Evolutionary conservation across 2,329 filamentous ascomycete genomes (phyloP), one percentile per base, ranked within the genome.

Genomic region (Bipolaris oryzae): DNA sequence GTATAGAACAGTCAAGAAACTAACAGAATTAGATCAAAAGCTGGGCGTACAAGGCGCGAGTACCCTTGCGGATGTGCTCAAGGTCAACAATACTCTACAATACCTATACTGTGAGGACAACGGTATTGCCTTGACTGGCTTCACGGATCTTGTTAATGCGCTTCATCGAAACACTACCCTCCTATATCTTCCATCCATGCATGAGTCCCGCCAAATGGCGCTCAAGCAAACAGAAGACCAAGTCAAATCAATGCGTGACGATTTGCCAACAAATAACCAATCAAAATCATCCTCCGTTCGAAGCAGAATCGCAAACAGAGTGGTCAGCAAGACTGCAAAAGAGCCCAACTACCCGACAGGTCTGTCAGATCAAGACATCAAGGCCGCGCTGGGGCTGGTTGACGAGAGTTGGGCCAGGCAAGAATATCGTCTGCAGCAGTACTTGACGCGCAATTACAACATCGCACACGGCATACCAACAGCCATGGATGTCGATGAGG

Each of bases 91-190:
- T 2, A 84, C 83, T 1, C 76, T 91, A 5, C 80, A 82, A 23
- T 85, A 90, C 69, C 80, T 91, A 5, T 82, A 89, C 64, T 91
- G 88, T 72, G 87, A 89, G 60, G 86, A 89, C 71, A 91, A 91
- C 67, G 85, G 87, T 52, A 89, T 90, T 53, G 87, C 87, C 43
- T 79, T 90, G n/a, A 85, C 88, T 61, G 87, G 86, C 1, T 87
- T 89, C 61, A 89, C 87, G 0, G 86, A 87, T 49, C 77, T 90
- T 6, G 85, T 91, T 47, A 88, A 90, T 66, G 83, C 87, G 16
- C 75, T 91, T n/a, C 82, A 87, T 57, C 83, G 82, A 39, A 91
- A 91, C 66, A 83, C 81, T 2, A 84, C 83, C 0, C 72, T 91
- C 1, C 71, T 89, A 13, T 83, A 83, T 63, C 80, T 91, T 33